Evolutionary conservation across 1,284 basidiomycete species (phyloP).

Genomic region (Pholiota adiposa): DNA sequence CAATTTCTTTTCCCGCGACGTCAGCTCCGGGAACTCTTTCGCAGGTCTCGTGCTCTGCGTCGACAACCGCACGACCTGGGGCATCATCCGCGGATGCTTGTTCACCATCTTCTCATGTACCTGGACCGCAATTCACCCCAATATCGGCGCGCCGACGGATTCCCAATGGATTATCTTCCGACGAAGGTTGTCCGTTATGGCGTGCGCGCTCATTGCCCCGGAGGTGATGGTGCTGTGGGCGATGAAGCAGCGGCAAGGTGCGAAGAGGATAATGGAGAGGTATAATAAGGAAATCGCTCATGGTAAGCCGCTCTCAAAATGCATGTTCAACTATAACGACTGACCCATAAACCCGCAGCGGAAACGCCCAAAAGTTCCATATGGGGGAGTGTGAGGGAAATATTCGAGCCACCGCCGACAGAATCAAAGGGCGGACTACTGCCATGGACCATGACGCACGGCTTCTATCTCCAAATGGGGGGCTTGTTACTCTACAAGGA

Average conservation of each 20-base stretch:
- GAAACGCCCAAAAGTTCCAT: neutral
- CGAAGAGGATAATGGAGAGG: neutral
- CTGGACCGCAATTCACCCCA: constrained; percentile 7
- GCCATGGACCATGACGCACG: constrained; percentile 9
- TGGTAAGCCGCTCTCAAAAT: neutral
- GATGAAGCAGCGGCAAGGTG: constrained; percentile 7
- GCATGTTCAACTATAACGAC: neutral
- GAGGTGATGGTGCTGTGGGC: constrained; percentile 13
- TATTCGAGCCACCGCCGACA: neutral
- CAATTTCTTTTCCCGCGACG: neutral
- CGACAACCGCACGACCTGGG: neutral
- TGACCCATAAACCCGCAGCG: neutral
- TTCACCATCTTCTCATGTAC: constrained; percentile 8
- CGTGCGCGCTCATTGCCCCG: constrained; percentile 8
- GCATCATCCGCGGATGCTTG: constrained; percentile 8
- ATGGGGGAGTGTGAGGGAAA: neutral
- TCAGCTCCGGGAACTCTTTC: neutral
- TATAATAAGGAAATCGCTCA: neutral
- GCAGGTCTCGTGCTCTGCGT: neutral
- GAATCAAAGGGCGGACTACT: neutral
- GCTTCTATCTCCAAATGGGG: constrained; percentile 13
- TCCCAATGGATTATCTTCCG: neutral
- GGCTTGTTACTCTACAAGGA: constrained; percentile 5
- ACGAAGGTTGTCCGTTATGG: constrained; percentile 5
- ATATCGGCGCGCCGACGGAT: constrained; percentile 1